phyloP scores from a whole-genome alignment of 352 stramenopile species.

The Globisporangium paddicum region DNA sequence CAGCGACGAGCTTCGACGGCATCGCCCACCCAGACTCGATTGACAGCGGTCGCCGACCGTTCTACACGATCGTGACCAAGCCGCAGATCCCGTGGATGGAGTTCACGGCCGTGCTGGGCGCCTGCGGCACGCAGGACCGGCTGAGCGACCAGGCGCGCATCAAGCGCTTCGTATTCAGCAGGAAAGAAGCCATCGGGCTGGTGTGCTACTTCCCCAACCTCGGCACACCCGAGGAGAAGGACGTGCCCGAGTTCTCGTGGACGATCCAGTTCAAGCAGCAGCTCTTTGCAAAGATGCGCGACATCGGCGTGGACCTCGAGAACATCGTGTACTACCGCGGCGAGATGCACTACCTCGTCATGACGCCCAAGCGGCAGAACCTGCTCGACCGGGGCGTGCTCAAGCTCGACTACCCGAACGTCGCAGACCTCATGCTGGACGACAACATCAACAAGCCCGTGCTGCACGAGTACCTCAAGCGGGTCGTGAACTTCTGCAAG shows the following conservation, averaged over 20 bases:
- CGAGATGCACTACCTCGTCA: conserved; percentile 85
- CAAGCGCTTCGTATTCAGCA: conserved; percentile 76
- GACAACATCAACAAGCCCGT: conserved; percentile 60
- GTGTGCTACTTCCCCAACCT: conserved; percentile 81
- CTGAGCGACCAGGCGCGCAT: conserved; percentile 58
- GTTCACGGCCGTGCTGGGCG: conserved; percentile 65
- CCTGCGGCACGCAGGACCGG: conserved; percentile 64
- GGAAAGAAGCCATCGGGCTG: conserved; percentile 75
- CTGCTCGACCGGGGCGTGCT: conserved; percentile 70
- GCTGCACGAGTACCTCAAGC: conserved; percentile 62
- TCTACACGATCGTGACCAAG: conserved; percentile 67
- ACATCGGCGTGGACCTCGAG: conserved; percentile 69
- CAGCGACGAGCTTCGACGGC: conserved; percentile 55
- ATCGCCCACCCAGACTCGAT: conserved; percentile 46
- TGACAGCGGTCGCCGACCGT: conserved; percentile 51
- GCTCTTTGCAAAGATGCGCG: conserved; percentile 75
- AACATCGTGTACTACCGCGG: conserved; percentile 86
- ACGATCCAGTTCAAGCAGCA: conserved; percentile 85
- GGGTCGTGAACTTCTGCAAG: conserved; percentile 64
- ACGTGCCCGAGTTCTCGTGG: conserved; percentile 80
- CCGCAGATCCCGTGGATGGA: conserved; percentile 78
- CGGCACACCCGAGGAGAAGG: conserved; percentile 68
- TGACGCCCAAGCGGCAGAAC: conserved; percentile 77
- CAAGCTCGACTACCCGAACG: conserved; percentile 59
- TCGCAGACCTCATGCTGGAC: conserved; percentile 55